Percentiles rank a stretch among this genome's conserved stretches.
These are phyloP conservation scores for Ceratocystis diversiconidia DNA, from an alignment of 2,329 filamentous ascomycete genomes.

Conservation along the genomic window DNA sequence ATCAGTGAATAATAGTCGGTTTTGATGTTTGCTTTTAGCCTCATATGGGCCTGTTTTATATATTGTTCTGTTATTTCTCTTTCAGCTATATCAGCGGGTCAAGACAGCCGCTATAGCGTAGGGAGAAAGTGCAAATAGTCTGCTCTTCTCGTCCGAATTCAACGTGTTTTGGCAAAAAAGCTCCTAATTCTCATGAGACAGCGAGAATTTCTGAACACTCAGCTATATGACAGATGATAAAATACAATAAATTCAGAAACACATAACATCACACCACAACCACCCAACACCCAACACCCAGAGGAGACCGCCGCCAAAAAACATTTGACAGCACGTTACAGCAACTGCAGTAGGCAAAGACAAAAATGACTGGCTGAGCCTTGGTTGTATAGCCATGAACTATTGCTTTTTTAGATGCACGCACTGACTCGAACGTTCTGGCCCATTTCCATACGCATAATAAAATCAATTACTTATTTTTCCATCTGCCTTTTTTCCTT, in stretches of 20 bases:
- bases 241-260: not conserved
- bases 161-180: not conserved
- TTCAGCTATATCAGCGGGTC: not conserved
- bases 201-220: not conserved
- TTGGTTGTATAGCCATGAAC: not conserved
- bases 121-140: not conserved
- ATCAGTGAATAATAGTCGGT: not conserved
- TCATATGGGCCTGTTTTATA: not conserved
- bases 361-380: not conserved
- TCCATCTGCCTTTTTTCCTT: not conserved
- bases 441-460: not conserved
- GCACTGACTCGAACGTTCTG: conserved; percentile 5
- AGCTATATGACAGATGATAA: not conserved
- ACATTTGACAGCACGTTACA: not conserved
- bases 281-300: no score
- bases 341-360: not conserved
- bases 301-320: not conserved
- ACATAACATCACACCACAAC: not conserved
- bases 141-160: not conserved
- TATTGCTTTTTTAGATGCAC: not conserved
- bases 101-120: not conserved
- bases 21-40: not conserved
- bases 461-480: not conserved
- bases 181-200: not conserved
- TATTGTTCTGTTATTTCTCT: not conserved